Evolutionary conservation across 805 yeast genomes (phyloP).

Genomic region (Barnettozyma vustinii): DNA sequence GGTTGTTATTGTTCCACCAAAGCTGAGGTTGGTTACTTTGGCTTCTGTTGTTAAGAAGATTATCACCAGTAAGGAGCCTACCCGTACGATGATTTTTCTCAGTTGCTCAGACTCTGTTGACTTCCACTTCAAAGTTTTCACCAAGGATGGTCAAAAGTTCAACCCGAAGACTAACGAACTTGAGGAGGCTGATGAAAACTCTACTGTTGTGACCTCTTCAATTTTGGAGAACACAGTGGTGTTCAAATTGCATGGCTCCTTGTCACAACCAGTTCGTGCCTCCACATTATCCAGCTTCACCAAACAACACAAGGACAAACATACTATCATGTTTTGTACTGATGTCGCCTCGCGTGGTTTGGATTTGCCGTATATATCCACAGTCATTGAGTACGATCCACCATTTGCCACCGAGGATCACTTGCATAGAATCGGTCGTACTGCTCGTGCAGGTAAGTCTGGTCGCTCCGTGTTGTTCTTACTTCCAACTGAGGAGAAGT

Average conservation of each 20-base stretch:
- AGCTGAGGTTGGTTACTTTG: constrained; percentile 77
- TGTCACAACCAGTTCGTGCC: constrained; percentile 79
- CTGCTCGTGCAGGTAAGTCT: constrained; percentile 91
- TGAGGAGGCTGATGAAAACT: constrained; percentile 25
- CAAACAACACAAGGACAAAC: constrained; percentile 38
- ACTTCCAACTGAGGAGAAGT: constrained; percentile 90
- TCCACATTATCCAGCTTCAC: constrained; percentile 48
- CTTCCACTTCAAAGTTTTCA: constrained; percentile 76
- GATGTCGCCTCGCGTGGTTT: constrained; percentile 98
- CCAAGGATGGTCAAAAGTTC: constrained; percentile 47
- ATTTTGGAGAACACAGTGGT: constrained; percentile 42
- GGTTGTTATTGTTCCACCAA: constrained; percentile 85
- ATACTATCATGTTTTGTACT: constrained; percentile 80
- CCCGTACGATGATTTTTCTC: constrained; percentile 76
- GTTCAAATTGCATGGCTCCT: constrained; percentile 83
- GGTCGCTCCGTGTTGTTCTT: constrained; percentile 79
- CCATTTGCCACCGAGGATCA: constrained; percentile 94
- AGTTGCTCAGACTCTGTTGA: constrained; percentile 97
- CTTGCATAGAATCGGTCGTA: constrained; percentile 93
- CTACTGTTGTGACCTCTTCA: constrained; percentile 51
- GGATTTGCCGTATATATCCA: constrained; percentile 81
- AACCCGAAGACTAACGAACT: constrained; percentile 27
- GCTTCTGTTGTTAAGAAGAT: constrained; percentile 58
- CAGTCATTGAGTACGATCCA: constrained; percentile 90
- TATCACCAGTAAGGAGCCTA: constrained; percentile 29